A percentile compares a stretch with the other conserved stretches of the same genome.
phyloP scores from a whole-genome alignment of 768 basidiomycete species.

The Tulasnella sp. region DNA sequence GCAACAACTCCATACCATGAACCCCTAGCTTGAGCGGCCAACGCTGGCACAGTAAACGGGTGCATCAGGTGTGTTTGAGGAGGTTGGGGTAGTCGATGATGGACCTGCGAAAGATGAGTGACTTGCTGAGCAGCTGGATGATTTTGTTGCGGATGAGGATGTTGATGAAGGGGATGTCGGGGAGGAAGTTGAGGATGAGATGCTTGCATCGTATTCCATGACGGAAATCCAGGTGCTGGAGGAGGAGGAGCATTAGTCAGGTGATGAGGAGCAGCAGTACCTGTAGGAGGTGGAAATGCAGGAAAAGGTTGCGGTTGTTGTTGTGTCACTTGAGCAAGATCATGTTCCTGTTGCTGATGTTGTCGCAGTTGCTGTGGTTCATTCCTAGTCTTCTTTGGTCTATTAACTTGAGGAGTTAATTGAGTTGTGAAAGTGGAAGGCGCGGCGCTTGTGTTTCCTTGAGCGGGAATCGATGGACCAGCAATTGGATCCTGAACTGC shows the following conservation, averaged over 20 bases:
- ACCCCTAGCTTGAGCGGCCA: constrained; percentile 1
- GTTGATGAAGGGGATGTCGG: constrained; percentile 18
- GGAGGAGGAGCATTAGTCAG: not conserved
- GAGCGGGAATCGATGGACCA: not conserved
- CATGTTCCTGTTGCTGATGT: too few species aligned
- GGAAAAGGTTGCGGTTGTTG: constrained; percentile 4
- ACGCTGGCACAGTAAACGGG: not conserved
- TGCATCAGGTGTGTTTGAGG: not conserved
- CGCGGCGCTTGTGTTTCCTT: not conserved
- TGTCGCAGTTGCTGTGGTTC: too few species aligned
- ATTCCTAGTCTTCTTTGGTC: too few species aligned
- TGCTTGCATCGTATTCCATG: constrained; percentile 6
- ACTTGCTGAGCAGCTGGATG: constrained; percentile 13
- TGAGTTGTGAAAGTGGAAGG: not conserved
- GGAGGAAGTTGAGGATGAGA: too few species aligned
- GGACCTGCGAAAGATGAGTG: constrained; percentile 1
- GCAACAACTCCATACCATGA: constrained; percentile 11
- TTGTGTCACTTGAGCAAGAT: too few species aligned
- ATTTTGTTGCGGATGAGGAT: constrained; percentile 7
- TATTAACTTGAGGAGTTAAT: not conserved
- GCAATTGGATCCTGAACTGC: constrained; percentile 10
- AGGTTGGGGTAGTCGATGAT: constrained; percentile 14
- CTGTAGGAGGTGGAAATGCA: not conserved
- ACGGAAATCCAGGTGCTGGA: not conserved
- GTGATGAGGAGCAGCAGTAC: not conserved